phyloP scores from a whole-genome alignment of 208 protist species.

The Leishmania aethiopica region DNA sequence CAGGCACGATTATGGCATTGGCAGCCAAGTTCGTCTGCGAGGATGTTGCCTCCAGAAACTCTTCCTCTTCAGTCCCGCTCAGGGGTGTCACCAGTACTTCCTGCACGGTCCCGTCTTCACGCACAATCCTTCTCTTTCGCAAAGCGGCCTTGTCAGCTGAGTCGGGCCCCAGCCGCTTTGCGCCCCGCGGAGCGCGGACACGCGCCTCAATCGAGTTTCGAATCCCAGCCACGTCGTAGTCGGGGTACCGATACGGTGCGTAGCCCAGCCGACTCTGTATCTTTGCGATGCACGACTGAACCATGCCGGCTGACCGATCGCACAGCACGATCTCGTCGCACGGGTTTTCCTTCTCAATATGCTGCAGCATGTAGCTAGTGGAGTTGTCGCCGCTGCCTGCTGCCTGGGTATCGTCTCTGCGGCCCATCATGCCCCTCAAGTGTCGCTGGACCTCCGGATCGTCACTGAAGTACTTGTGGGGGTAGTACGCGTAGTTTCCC shows the following conservation, averaged over 20 bases:
- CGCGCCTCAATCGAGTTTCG: conserved; percentile 31
- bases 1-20: conserved; percentile 42
- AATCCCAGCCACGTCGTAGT: conserved; percentile 65
- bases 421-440: conserved; percentile 14
- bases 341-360: conserved; percentile 37
- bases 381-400: conserved; percentile 16
- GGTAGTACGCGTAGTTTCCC: conserved; percentile 71
- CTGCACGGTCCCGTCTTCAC: conserved; percentile 53
- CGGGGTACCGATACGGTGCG: conserved; percentile 75
- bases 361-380: conserved; percentile 37
- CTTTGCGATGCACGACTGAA: conserved; percentile 54
- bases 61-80: conserved; percentile 34
- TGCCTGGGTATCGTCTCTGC: background rate
- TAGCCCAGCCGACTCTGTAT: conserved; percentile 70
- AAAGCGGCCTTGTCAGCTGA: conserved; percentile 13
- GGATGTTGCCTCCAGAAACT: conserved; percentile 28
- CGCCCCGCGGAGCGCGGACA: conserved; percentile 3
- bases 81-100: conserved; percentile 56
- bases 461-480: conserved; percentile 39
- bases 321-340: conserved; percentile 79
- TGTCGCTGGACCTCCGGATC: conserved; percentile 43
- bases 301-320: conserved; percentile 78
- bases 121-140: conserved; percentile 48
- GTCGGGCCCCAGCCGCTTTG: conserved; percentile 9
- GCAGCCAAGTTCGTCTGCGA: background rate